Conservation (phyloP, 1,284 basidiomycete species). For the Pisolithus thermaeus region DNA sequence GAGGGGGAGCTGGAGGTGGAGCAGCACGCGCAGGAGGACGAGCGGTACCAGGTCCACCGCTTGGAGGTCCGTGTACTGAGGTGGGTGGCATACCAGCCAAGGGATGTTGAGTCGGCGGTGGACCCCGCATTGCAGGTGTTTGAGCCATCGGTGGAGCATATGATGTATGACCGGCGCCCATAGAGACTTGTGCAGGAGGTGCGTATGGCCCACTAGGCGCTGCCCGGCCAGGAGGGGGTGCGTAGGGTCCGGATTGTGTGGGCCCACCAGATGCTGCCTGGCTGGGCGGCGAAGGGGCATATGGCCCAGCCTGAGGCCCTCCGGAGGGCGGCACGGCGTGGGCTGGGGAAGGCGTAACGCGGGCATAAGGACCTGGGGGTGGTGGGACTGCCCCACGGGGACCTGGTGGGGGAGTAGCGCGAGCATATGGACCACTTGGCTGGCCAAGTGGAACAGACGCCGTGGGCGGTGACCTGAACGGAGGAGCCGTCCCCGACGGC, state of each 20-base stretch:
- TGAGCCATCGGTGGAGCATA: slow-evolving; percentile 10
- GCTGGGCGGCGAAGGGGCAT: slow-evolving; percentile 23
- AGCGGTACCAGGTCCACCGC: slow-evolving; percentile 34
- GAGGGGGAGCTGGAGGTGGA: slow-evolving; percentile 38
- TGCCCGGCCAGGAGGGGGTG: slow-evolving; percentile 19
- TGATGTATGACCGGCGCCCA: slow-evolving; percentile 15
- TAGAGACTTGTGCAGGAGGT: slow-evolving; percentile 17
- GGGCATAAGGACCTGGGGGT: slow-evolving; percentile 31
- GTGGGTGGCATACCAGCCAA: slow-evolving; percentile 18
- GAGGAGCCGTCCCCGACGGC: slow-evolving; percentile 37
- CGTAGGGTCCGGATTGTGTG: slow-evolving; percentile 32
- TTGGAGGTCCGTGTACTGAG: slow-evolving; percentile 32
- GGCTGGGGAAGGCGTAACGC: slow-evolving; percentile 38
- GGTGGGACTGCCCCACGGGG: slow-evolving; percentile 27
- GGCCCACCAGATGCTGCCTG: slow-evolving; percentile 19
- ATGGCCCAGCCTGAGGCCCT: slow-evolving; percentile 25
- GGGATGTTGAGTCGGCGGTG: slow-evolving; percentile 18
- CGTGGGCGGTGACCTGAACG: slow-evolving; percentile 36
- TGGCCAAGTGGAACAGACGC: slow-evolving; percentile 25
- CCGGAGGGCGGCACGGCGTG: slow-evolving; percentile 24
- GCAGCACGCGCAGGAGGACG: slow-evolving; percentile 33
- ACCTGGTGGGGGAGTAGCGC: slow-evolving; percentile 24
- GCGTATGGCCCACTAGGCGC: slow-evolving; percentile 13
- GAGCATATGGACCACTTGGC: slow-evolving; percentile 26
- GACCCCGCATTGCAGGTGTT: slow-evolving; percentile 17